Base-by-base conservation (phyloP, 768 basidiomycete species). In the Tricholoma sp. region DNA sequence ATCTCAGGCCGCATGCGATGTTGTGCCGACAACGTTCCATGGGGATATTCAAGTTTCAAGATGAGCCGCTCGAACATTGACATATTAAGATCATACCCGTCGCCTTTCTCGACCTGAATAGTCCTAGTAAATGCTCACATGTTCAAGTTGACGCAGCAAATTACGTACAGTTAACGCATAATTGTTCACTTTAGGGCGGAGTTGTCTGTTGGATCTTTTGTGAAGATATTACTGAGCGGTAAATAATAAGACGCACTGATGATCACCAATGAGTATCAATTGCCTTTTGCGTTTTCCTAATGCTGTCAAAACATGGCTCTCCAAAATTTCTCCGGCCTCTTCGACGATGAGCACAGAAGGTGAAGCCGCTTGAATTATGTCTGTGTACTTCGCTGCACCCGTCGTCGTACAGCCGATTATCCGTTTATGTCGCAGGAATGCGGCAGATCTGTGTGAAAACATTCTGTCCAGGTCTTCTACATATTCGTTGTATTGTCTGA, bases 1-100 rank as follows among this genome's bases (percentile, higher is more conserved):
- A 89, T 88, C 59, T 88, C 85, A 0, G 87, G 88, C 5, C 87
- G 76, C 88, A 89, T 89, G 12, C 88, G 81, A 63, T 88, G 87
- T 58, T 89, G 88, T 44, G 76, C 63, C 0, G 60, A 65, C 13
- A 89, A 77, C 0, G 76, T 82, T 45, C 68, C 61, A 63, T 89
- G 86, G 0, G 87, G 87, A 61, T 83, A 89, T 0, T 77, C 80
- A 24, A 24, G 24, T 56, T 77, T 77, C 9, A 80, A 65, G 17
- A 88, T 81, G 1, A 88, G 76, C 3, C 86, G 81, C 58, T 89
- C 88, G 59, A 89, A 89, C 0, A 89, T 69, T 0, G 85, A 86
- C 51, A 74, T 69, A 54, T 89, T 88, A 28, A 89, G 73, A 57
- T 88, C 83, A 61, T 73, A 88, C 3, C 85, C 86, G 1, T 84